Percentiles rank a stretch among this genome's conserved stretches.
Evolutionary conservation across 164 flowering plant genomes (phyloP).

Genomic region (Taxillus chinensis): DNA sequence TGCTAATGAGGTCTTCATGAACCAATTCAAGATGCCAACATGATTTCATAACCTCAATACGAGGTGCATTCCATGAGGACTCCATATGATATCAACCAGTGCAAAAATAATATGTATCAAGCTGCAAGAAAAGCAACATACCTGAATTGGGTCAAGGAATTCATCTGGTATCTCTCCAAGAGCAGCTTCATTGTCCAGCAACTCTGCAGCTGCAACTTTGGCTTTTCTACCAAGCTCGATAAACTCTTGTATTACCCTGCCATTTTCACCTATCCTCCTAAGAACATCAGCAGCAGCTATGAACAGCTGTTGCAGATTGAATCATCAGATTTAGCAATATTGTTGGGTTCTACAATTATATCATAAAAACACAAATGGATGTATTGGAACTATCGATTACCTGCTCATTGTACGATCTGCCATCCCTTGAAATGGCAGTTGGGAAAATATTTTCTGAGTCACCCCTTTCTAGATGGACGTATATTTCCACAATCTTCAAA

Average conservation of each 20-base stretch:
- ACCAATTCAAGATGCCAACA: too few relatives aligned
- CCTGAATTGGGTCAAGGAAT: slow-evolving; percentile 98
- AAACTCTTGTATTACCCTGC: slow-evolving; percentile 69
- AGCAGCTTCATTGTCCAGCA: slow-evolving; percentile 82
- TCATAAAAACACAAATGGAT: background rate
- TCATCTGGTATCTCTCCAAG: slow-evolving; percentile 98
- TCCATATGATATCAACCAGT: background rate
- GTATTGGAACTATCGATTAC: slow-evolving; percentile 21
- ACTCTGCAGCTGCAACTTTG: slow-evolving; percentile 79
- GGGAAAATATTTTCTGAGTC: slow-evolving; percentile 76
- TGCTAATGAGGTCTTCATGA: too few relatives aligned
- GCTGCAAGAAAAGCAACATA: slow-evolving; percentile 13
- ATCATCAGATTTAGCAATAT: slow-evolving; percentile 7
- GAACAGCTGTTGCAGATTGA: slow-evolving; percentile 51
- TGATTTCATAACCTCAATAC: too few relatives aligned
- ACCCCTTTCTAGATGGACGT: slow-evolving; percentile 88
- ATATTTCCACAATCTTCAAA: slow-evolving; percentile 77
- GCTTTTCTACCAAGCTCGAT: slow-evolving; percentile 76
- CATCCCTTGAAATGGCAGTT: slow-evolving; percentile 85
- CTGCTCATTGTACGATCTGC: slow-evolving; percentile 95
- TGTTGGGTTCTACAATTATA: background rate
- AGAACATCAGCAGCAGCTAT: slow-evolving; percentile 82
- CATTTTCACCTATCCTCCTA: slow-evolving; percentile 68
- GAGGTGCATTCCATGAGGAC: too few relatives aligned
- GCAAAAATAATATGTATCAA: background rate